These are phyloP conservation scores for Grifola frondosa DNA, from an alignment of 1,284 basidiomycete genomes.

Conservation along the genomic window DNA sequence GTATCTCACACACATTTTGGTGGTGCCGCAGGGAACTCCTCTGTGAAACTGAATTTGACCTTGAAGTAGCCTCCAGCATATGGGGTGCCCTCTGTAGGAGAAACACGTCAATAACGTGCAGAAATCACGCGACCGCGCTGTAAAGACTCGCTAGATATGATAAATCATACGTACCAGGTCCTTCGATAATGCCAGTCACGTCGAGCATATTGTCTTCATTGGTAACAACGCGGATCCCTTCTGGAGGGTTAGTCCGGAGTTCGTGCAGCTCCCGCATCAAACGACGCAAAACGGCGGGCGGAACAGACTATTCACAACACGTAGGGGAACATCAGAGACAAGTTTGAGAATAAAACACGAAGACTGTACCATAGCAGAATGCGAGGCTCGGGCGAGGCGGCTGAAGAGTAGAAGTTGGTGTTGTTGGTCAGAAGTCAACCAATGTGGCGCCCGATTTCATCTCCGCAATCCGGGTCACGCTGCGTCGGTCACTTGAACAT, in stretches of 20 bases:
- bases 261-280: slow-evolving; percentile 83
- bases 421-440: slow-evolving; percentile 27
- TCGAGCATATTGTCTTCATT: slow-evolving; percentile 85
- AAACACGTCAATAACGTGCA: slow-evolving; percentile 34
- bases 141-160: slow-evolving; percentile 3
- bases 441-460: slow-evolving; percentile 25
- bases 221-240: slow-evolving; percentile 83
- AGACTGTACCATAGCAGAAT: slow-evolving; percentile 12
- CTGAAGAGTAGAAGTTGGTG: slow-evolving; percentile 11
- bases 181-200: slow-evolving; percentile 76
- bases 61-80: slow-evolving; percentile 91
- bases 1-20: slow-evolving; percentile 74
- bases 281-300: slow-evolving; percentile 63
- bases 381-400: slow-evolving; percentile 1
- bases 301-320: slow-evolving; percentile 34
- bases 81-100: slow-evolving; percentile 76
- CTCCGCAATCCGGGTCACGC: no score
- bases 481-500: no score
- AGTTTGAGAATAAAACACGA: not conserved
- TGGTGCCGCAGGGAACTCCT: slow-evolving; percentile 88
- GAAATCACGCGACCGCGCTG: not conserved
- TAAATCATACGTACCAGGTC: slow-evolving; percentile 59
- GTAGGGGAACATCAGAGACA: not conserved
- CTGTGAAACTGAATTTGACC: slow-evolving; percentile 83
- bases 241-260: slow-evolving; percentile 78